These are phyloP conservation scores for Breviolum minutum DNA, from an alignment of 73 alveolate species.

Conservation along the genomic window DNA sequence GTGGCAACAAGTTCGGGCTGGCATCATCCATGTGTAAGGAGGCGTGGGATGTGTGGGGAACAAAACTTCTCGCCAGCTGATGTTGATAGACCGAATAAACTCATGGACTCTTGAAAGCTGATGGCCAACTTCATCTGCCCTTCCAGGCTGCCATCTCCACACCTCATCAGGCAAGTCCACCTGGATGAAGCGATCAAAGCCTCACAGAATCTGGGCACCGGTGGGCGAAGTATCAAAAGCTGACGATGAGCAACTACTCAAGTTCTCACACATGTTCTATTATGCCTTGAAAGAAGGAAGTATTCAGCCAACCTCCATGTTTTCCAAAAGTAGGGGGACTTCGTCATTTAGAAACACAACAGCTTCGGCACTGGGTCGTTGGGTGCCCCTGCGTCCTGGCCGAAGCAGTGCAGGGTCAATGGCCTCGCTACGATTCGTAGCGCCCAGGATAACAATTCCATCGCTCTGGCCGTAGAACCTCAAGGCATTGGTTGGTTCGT, in stretches of 20 bases:
- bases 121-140: neutral
- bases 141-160: neutral
- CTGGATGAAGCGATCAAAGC: conserved; percentile 87
- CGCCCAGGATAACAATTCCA: conserved; percentile 83
- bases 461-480: conserved; percentile 90
- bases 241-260: neutral
- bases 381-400: conserved; percentile 36
- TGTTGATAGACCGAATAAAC: too few species aligned
- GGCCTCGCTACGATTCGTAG: conserved; percentile 90
- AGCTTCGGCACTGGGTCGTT: neutral
- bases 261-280: too few species aligned
- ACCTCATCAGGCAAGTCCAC: conserved; percentile 89
- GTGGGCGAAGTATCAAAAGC: neutral
- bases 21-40: too few species aligned
- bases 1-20: too few species aligned
- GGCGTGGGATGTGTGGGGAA: too few species aligned
- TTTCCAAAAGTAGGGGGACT: too few species aligned
- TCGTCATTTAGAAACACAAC: neutral
- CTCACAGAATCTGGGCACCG: neutral
- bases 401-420: conserved; percentile 86
- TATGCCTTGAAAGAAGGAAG: neutral
- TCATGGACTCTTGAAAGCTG: too few species aligned
- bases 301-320: neutral
- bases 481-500: neutral
- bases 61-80: too few species aligned